Evolutionary conservation across 495 filamentous ascomycete genomes (phyloP).

Genomic region (Friedmanniomyces endolithicus): DNA sequence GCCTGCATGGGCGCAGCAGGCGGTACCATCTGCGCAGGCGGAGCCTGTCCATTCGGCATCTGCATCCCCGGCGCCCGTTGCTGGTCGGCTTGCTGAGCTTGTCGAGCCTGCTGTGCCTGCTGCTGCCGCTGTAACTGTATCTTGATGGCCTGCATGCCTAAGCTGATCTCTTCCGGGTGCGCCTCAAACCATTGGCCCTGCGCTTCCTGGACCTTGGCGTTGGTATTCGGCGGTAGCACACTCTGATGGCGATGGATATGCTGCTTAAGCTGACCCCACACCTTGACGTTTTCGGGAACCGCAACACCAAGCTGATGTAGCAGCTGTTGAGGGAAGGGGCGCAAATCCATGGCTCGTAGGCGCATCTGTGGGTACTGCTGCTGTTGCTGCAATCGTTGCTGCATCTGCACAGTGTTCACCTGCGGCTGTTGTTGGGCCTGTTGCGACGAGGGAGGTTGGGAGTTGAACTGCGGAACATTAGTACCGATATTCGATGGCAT

Average conservation of each 20-base stretch:
- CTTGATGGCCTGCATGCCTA: neutral
- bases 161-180: conserved; percentile 6
- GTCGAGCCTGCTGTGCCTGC: conserved; percentile 23
- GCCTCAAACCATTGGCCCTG: conserved; percentile 21
- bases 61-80: conserved; percentile 4
- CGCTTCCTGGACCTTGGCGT: conserved; percentile 32
- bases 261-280: conserved; percentile 61
- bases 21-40: conserved; percentile 24
- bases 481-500: neutral
- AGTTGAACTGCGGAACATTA: conserved; percentile 10
- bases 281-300: conserved; percentile 49
- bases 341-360: conserved; percentile 9
- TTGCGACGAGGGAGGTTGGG: conserved; percentile 11
- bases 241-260: conserved; percentile 44
- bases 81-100: neutral
- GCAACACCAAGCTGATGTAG: neutral
- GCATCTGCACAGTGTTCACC: conserved; percentile 11
- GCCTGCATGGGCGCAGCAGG: conserved; percentile 15
- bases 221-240: conserved; percentile 29
- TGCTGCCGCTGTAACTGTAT: conserved; percentile 39
- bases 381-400: conserved; percentile 11
- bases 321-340: conserved; percentile 14
- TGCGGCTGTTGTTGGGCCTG: conserved; percentile 11
- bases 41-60: conserved; percentile 19
- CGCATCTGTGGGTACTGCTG: conserved; percentile 7